Evolutionary conservation across 2,329 filamentous ascomycete genomes (phyloP), one percentile per base, ranked within the genome.

Genomic region (Fusarium luffae): DNA sequence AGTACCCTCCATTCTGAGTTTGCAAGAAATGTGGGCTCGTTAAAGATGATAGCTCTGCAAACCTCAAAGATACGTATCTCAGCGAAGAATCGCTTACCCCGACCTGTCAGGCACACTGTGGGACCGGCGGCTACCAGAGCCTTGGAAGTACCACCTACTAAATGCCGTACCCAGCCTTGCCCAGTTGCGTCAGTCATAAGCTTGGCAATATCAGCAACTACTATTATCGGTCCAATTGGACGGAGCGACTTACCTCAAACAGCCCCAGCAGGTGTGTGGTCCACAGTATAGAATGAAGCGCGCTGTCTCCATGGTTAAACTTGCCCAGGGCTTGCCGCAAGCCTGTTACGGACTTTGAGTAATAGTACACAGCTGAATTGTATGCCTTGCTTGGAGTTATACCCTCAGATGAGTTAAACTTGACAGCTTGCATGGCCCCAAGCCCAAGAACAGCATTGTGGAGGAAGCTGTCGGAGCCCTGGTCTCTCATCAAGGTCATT

Each of bases 11-110:
- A 79, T 5, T 70, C 71, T 0, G 70, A 27, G 2, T 43, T 21
- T 1, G 75, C 69, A 1, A 79, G 72, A 18, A 79, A 78, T 0
- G 72, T 75, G 0, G 70, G 32, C 7, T 76, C 70, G 5, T 79
- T 78, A 21, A 76, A 79, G 0, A 79, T 70, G 7, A 79, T 77
- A 0, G 77, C 71, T 4, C 78, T 54, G 19, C 77, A 78, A 19
- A 77, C 73, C 41, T 80, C 78, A 5, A 79, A 79, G 1, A 77
- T 69, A 8, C 70, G 73, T 2, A 77, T 72, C 21, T 80, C 77
- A 0, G 69, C 50, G 2, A 80, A 80, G 46, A 80, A 79, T 0
- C 68, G 57, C 4, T 54, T 66, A 4, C 74, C 77, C 9, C 59
- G 54, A 3, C 71, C 73, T 6, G 73, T 64, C 4, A 37, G 28